A percentile compares a stretch with the other conserved stretches of the same genome.
Conservation (phyloP, 164 flowering plant genomes). For the Nymphaea thermarum region DNA sequence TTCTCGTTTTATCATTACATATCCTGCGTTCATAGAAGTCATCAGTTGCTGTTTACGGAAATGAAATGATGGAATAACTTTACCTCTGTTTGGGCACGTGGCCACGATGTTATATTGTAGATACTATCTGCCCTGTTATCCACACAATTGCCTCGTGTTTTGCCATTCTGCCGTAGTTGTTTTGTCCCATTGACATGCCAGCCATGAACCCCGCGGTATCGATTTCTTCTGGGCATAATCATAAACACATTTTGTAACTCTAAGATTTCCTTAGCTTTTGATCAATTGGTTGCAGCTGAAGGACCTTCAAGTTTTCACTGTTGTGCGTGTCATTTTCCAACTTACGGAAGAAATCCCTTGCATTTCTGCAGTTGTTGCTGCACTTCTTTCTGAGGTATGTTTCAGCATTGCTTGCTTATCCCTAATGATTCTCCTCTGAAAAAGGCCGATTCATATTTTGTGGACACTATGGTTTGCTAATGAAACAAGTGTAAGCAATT, state of each 20-base stretch:
- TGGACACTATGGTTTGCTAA: background rate
- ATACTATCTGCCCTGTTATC: background rate
- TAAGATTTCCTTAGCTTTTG: background rate
- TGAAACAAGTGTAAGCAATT: background rate
- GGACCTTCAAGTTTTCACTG: conserved; percentile 91
- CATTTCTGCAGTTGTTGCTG: conserved; percentile 95
- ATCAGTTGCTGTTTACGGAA: background rate
- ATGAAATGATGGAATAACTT: too few species aligned
- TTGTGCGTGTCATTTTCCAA: conserved; percentile 91
- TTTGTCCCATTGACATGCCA: background rate
- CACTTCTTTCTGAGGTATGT: conserved; percentile 73
- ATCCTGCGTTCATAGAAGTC: background rate
- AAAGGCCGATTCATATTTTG: background rate
- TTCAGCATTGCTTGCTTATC: background rate
- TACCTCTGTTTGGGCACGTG: background rate
- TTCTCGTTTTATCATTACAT: background rate
- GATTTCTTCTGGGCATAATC: too few species aligned
- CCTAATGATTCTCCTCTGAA: too few species aligned
- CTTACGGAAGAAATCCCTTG: conserved; percentile 96
- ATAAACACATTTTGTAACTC: background rate
- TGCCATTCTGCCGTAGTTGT: background rate
- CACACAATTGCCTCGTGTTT: background rate
- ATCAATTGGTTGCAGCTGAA: conserved; percentile 50
- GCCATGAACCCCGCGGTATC: too few species aligned
- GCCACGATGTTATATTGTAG: background rate